Evolutionary conservation across 768 basidiomycete genomes (phyloP).

Genomic region (Mycena crocata): DNA sequence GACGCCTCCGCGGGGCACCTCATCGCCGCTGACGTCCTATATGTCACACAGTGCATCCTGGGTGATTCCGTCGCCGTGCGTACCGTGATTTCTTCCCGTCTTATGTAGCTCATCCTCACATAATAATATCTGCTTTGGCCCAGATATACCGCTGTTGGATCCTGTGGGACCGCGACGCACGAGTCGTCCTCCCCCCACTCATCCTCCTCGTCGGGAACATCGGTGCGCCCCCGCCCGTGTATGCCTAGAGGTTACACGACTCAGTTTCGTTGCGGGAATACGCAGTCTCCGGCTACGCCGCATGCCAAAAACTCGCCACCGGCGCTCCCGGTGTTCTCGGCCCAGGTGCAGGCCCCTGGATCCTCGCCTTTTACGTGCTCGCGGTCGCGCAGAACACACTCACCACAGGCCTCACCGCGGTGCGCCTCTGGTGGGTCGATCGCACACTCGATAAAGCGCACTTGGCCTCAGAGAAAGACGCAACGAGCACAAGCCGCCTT

Average conservation of each 20-base stretch:
- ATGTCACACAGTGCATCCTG: constrained; percentile 1
- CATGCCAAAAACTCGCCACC: neutral
- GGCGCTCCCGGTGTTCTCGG: neutral
- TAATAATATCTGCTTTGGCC: too few species aligned
- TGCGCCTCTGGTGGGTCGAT: constrained; percentile 17
- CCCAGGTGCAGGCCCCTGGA: neutral
- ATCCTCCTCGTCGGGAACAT: neutral
- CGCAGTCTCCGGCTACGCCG: constrained; percentile 5
- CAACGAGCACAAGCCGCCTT: neutral
- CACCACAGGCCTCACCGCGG: neutral
- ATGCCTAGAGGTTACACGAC: neutral
- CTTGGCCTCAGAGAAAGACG: too few species aligned
- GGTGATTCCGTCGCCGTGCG: constrained; percentile 12
- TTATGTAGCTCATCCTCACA: too few species aligned
- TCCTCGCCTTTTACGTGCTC: neutral
- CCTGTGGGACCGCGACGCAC: constrained; percentile 18
- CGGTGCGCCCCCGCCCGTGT: neutral
- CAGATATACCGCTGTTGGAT: constrained; percentile 25
- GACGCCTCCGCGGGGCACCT: neutral
- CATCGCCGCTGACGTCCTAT: neutral
- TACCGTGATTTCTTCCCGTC: too few species aligned
- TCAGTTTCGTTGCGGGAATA: too few species aligned
- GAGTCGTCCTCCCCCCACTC: neutral
- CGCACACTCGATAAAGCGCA: neutral
- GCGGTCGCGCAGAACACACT: constrained; percentile 4